phyloP scores from a whole-genome alignment of 2,329 filamentous ascomycete genomes.

The Acarospora socialis region DNA sequence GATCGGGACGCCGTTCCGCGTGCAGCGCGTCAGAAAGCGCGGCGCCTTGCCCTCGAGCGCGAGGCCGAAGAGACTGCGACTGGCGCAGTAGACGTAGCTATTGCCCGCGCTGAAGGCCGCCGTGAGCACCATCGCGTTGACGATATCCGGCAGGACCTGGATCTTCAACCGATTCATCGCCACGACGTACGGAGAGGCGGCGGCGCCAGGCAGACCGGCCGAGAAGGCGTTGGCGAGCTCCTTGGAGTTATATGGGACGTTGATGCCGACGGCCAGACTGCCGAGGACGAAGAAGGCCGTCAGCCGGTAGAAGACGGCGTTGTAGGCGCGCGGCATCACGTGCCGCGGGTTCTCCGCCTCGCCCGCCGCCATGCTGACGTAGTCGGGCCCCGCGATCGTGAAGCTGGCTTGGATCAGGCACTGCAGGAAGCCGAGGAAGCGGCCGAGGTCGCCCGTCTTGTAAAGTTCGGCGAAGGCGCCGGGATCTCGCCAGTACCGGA shows the following conservation, averaged over 20 bases:
- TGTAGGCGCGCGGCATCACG: conserved; percentile 60
- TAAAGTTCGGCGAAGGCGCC: conserved; percentile 57
- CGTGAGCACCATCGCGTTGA: conserved; percentile 51
- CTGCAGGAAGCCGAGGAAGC: conserved; percentile 60
- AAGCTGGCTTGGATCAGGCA: conserved; percentile 60
- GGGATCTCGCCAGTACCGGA: conserved; percentile 51
- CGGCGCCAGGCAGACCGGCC: conserved; percentile 47
- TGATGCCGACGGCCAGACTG: conserved; percentile 55
- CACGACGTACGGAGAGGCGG: conserved; percentile 52
- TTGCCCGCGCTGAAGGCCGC: conserved; percentile 49
- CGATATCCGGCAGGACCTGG: conserved; percentile 44
- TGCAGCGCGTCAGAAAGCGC: conserved; percentile 45
- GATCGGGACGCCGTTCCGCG: conserved; percentile 53
- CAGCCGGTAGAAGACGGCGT: conserved; percentile 65
- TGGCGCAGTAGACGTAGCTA: conserved; percentile 46
- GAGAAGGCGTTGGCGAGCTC: conserved; percentile 47
- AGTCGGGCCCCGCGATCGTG: conserved; percentile 53
- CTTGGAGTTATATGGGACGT: conserved; percentile 55
- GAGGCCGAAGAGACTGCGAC: conserved; percentile 47
- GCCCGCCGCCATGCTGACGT: conserved; percentile 50
- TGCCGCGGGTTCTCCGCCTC: conserved; percentile 57
- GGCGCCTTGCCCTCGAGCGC: conserved; percentile 49
- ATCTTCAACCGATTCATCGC: conserved; percentile 49
- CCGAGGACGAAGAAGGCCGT: conserved; percentile 64
- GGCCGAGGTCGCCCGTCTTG: conserved; percentile 50